Base-by-base conservation (phyloP, 305 asterid species). In the Fraxinus paxiana region DNA sequence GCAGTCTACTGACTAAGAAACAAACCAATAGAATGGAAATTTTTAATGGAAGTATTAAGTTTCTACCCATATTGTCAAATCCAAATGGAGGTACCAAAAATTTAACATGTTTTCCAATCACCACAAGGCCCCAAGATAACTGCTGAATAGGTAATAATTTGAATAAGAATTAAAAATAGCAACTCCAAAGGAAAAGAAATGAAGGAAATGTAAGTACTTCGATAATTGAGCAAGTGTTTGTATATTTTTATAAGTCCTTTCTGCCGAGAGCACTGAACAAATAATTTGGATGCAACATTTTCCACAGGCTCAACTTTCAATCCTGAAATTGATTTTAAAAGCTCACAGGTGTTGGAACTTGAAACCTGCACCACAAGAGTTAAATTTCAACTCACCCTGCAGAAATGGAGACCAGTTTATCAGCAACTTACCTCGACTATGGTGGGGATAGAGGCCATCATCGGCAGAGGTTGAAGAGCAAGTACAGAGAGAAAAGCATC, bases 221-320 rank as follows among this genome's bases (percentile, higher is more conserved):
- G 96, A 90, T 94, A 94, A 83, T 94, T 91, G 83, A 96, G 97
- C 86, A 96, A 90, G 90, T 96, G 99, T 75, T 90, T 91, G 91
- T 96, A 96, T 86, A 96, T 96, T 86, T 92, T 92, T 84, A 96
- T 91, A 71, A 96, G 97, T 77, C 98, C 99, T 86, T 94, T 96
- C 72, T 96, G 98, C 77, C 99, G 92, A 84, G 99, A 96, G 86
- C 99, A 96, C 89, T 96, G 99, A 81, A 94, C 99, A 82, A 96
- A 92, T 87, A 96, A 91, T 88, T 96, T 96, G 84, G 99, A 92
- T 30, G 97, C 83, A 73, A 92, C 97, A 84, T 94, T 92, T 82
- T 92, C 94, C 81, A 96, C 97, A 17, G 99, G 98, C 82, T 89
- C 92, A 79, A 96, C 97, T 87, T 90, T 92, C 89, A 96, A 86